These are phyloP conservation scores for Sclerospora graminicola DNA, from an alignment of 352 stramenopile genomes.

Conservation along the genomic window DNA sequence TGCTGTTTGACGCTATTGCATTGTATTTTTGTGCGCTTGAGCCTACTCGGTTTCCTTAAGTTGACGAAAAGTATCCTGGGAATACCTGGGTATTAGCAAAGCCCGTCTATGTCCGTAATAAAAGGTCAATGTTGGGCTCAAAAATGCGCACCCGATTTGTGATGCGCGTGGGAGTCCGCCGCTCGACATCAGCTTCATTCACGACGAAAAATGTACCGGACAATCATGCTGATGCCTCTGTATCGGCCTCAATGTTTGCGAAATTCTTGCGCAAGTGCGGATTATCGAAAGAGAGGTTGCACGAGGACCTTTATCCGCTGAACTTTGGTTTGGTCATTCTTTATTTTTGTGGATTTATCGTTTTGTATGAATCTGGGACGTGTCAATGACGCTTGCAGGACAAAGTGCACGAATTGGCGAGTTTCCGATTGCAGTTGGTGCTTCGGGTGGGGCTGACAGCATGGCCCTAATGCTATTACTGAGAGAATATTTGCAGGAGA, in stretches of 20 bases:
- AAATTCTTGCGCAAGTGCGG: constrained; percentile 28
- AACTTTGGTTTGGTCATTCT: constrained; percentile 13
- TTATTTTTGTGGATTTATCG: background rate
- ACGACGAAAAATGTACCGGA: background rate
- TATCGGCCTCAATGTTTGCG: constrained; percentile 27
- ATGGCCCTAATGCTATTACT: constrained; percentile 75
- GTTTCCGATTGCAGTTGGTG: constrained; percentile 58
- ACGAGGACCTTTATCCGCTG: constrained; percentile 25
- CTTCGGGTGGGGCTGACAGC: constrained; percentile 73
- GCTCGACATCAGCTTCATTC: constrained; percentile 1
- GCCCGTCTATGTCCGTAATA: no score
- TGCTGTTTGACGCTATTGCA: no score
- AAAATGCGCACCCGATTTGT: background rate
- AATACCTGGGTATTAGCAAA: no score
- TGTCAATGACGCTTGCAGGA: constrained; percentile 5
- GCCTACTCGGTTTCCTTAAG: constrained; percentile 26
- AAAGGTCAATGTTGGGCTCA: no score
- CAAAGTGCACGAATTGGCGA: constrained; percentile 6
- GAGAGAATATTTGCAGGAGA: constrained; percentile 40
- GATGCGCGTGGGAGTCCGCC: background rate
- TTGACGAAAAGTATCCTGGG: no score
- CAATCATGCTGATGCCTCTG: background rate
- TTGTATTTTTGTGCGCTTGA: constrained; percentile 24
- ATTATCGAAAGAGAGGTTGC: constrained; percentile 30
- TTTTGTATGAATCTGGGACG: constrained; percentile 6